Evolutionary conservation across 2,329 filamentous ascomycete species (phyloP).

Genomic region (Beauveria sp.): DNA sequence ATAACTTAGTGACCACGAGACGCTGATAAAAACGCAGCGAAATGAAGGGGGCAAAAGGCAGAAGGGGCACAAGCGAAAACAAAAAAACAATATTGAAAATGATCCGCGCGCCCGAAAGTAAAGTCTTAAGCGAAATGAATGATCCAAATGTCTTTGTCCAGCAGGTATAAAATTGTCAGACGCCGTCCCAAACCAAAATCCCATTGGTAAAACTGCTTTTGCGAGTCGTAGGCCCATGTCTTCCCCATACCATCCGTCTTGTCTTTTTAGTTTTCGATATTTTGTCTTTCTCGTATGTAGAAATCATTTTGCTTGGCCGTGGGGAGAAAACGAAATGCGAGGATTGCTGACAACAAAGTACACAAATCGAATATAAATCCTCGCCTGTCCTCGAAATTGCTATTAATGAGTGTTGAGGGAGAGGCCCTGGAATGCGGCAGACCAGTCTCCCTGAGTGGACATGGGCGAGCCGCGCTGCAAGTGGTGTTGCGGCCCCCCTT

Average conservation of each 20-base stretch:
- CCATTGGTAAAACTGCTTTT: conserved; percentile 11
- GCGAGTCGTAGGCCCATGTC: conserved; percentile 9
- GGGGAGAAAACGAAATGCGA: background rate
- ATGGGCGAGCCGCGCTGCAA: conserved; percentile 34
- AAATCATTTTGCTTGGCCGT: conserved; percentile 4
- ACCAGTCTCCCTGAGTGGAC: conserved; percentile 50
- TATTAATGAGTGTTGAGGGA: conserved; percentile 58
- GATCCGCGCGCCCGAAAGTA: background rate
- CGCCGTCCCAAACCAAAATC: conserved; percentile 9
- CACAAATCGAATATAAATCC: conserved; percentile 6
- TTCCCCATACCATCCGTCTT: conserved; percentile 1
- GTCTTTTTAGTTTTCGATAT: conserved; percentile 5
- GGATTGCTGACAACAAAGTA: background rate
- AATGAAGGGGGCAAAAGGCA: conserved; percentile 1
- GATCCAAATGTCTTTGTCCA: conserved; percentile 12
- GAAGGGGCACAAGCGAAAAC: conserved; percentile 11
- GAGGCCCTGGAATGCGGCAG: conserved; percentile 58
- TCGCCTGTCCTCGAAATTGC: background rate
- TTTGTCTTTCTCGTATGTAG: conserved; percentile 6
- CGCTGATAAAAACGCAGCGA: conserved; percentile 3
- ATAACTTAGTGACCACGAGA: background rate
- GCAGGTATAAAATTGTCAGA: conserved; percentile 9
- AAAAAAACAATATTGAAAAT: conserved; percentile 15
- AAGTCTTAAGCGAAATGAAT: conserved; percentile 13
- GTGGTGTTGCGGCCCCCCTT: conserved; percentile 28